Evolutionary conservation across 768 basidiomycete genomes (phyloP).

Genomic region (Leccinum subgranulosum): DNA sequence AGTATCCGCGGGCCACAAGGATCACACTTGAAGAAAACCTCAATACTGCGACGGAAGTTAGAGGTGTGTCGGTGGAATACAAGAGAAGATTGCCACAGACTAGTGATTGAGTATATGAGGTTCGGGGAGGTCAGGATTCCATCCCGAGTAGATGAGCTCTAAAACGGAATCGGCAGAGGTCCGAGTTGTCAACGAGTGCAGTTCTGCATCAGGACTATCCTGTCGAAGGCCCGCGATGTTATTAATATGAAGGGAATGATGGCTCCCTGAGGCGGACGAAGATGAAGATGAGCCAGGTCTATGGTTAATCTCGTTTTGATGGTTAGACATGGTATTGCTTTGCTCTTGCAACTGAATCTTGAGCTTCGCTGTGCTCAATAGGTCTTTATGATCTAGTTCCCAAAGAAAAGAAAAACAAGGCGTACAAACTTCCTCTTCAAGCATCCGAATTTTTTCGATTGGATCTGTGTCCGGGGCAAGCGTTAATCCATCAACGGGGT

Average conservation of each 20-base stretch:
- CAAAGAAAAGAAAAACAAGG: not conserved
- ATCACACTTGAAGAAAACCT: slow-evolving; percentile 85
- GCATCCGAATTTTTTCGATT: slow-evolving; percentile 68
- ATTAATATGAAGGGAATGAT: not conserved
- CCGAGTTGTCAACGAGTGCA: slow-evolving; percentile 36
- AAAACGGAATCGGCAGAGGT: slow-evolving; percentile 51
- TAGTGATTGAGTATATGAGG: slow-evolving; percentile 71
- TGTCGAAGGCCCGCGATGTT: slow-evolving; percentile 31
- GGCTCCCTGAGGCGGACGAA: slow-evolving; percentile 13
- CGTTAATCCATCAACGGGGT: slow-evolving; percentile 78
- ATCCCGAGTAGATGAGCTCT: slow-evolving; percentile 71
- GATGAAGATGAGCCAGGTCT: slow-evolving; percentile 23
- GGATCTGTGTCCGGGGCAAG: slow-evolving; percentile 78
- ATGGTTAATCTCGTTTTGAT: slow-evolving; percentile 15
- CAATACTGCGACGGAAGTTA: slow-evolving; percentile 51
- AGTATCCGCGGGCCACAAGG: slow-evolving; percentile 84
- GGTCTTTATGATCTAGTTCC: not conserved
- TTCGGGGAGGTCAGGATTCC: slow-evolving; percentile 84
- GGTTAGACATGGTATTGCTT: slow-evolving; percentile 30
- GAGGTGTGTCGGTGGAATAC: slow-evolving; percentile 1
- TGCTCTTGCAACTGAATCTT: slow-evolving; percentile 61
- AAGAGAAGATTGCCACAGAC: slow-evolving; percentile 42
- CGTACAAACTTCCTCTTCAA: slow-evolving; percentile 78
- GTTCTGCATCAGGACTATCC: slow-evolving; percentile 51
- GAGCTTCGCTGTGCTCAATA: slow-evolving; percentile 48